Conservation (phyloP, 169 alveolate species). For the Plasmodium relictum region DNA sequence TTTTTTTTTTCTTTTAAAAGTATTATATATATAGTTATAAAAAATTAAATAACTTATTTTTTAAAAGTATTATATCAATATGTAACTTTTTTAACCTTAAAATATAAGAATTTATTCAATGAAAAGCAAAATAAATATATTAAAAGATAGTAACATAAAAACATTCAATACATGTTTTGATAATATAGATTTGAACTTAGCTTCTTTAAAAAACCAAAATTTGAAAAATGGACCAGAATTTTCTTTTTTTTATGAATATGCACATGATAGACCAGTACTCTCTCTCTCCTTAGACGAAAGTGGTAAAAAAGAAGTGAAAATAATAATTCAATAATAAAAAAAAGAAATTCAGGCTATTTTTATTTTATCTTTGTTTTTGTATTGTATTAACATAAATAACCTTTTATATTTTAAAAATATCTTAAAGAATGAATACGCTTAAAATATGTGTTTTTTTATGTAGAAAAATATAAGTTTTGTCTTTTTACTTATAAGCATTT, state of each 20-base stretch:
- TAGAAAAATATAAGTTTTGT: too few species aligned
- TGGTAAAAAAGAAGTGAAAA: slow-evolving; percentile 14
- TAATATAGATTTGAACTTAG: slow-evolving; percentile 41
- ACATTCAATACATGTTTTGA: slow-evolving; percentile 75
- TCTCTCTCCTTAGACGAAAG: slow-evolving; percentile 75
- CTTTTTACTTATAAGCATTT: too few species aligned
- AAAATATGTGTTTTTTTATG: too few species aligned
- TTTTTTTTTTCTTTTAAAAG: neutral
- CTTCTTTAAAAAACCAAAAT: slow-evolving; percentile 53
- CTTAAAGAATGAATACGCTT: too few species aligned
- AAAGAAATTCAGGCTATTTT: too few species aligned
- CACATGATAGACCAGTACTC: slow-evolving; percentile 68
- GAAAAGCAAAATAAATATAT: slow-evolving; percentile 19
- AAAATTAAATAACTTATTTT: too few species aligned
- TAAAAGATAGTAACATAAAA: slow-evolving; percentile 15
- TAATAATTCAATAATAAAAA: neutral
- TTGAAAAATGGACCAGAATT: slow-evolving; percentile 66
- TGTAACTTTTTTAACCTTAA: neutral
- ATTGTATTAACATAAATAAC: too few species aligned
- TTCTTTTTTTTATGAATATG: slow-evolving; percentile 72
- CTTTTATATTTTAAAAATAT: too few species aligned
- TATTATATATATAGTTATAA: neutral
- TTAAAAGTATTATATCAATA: too few species aligned
- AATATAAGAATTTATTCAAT: slow-evolving; percentile 7
- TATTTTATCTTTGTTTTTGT: too few species aligned